Base-by-base conservation (phyloP, 192 early-diverging fungal species). In the Ramicandelaber brevisporus region DNA sequence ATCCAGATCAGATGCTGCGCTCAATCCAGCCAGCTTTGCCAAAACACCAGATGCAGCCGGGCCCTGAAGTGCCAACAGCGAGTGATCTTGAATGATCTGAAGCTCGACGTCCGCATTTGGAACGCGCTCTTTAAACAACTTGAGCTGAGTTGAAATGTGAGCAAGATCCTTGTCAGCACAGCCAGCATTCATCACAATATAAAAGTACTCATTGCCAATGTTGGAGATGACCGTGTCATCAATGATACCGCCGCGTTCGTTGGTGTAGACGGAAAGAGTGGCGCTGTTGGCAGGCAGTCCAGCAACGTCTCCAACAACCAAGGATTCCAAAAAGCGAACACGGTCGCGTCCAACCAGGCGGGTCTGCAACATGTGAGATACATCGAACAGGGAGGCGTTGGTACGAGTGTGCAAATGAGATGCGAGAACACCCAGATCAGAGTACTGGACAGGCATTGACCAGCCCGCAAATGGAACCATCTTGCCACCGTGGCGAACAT, bases 381-480 rank as follows among this genome's bases (percentile, higher is more conserved):
- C 92, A 54, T 97, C 92, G 51, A 97, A 97, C 26, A 97, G 57
- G 3, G 83, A 87, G 1, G 85, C 78, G 27, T 85, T 69, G 42
- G 70, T 50, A 38, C 92, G 63, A 13, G 86, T 90, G 50, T 77
- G 75, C 22, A 68, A 48, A 48, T 93, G 92, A n/a, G 79, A 83
- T 21, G 74, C 74, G 17, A 93, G 57, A 5, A 81, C 71, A 23
- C 88, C 86, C 47, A 73, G 61, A 41, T 63, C 60, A 16, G 60
- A 38, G 48, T 93, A 97, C 41, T 78, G 70, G 33, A 97, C 73
- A 19, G 92, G 92, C 92, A 97, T 97, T 34, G 62, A 61, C 72
- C 80, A 93, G 3, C 88, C 92, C 37, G 92, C 92, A 57, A 92
- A 97, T 19, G 81, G 78, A 9, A 88, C 88, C 74, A 97, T 93